Conservation (phyloP, 768 basidiomycete species). For the Russula vinacea region DNA sequence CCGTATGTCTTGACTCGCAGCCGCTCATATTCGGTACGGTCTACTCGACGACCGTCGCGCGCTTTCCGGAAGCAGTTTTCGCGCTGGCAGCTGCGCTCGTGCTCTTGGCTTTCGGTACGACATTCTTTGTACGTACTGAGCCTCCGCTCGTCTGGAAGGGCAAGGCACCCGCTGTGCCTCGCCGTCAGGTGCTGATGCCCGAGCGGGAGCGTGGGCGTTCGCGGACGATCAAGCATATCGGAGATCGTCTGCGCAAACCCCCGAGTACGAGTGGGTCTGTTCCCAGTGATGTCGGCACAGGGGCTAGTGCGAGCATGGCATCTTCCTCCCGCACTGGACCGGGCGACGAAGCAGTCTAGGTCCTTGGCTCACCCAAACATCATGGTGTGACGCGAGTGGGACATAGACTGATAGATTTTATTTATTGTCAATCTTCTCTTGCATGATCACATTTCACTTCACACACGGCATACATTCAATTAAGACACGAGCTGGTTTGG, state of each 20-base stretch:
- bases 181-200: not conserved
- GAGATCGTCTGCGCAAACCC: slow-evolving; percentile 21
- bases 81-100: slow-evolving; percentile 56
- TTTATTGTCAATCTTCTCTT: not conserved
- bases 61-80: slow-evolving; percentile 68
- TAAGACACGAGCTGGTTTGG: not conserved
- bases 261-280: not conserved
- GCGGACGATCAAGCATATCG: slow-evolving; percentile 27
- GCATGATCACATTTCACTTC: not conserved
- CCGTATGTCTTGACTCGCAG: slow-evolving; percentile 38
- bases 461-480: not conserved
- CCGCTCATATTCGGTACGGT: slow-evolving; percentile 66
- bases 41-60: slow-evolving; percentile 61
- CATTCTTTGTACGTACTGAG: slow-evolving; percentile 43
- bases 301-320: not conserved
- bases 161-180: slow-evolving; percentile 16
- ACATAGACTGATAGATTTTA: not conserved
- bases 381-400: not conserved
- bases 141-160: slow-evolving; percentile 19
- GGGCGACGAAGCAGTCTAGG: slow-evolving; percentile 14
- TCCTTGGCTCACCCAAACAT: not conserved
- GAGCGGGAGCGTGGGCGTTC: slow-evolving; percentile 31
- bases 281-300: not conserved
- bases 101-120: slow-evolving; percentile 45
- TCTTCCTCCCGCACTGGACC: not conserved